A percentile compares a stretch with the other conserved stretches of the same genome.
These are phyloP conservation scores for Myxozyma melibiosi DNA, from an alignment of 805 yeast genomes.

Conservation along the genomic window DNA sequence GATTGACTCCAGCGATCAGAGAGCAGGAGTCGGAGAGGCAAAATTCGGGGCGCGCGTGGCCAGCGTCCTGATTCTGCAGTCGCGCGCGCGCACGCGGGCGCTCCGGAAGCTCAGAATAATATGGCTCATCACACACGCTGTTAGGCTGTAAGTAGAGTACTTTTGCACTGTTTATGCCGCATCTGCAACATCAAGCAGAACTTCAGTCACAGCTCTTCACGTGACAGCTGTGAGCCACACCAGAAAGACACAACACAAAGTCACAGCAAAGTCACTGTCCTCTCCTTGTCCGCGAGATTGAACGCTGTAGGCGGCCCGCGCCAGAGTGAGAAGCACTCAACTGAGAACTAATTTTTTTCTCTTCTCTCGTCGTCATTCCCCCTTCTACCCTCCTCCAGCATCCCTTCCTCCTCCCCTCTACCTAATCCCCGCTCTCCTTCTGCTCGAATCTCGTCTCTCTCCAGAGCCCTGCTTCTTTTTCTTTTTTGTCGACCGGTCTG, in stretches of 20 bases:
- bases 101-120: neutral
- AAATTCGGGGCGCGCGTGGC: no score
- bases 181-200: no score
- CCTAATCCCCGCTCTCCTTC: constrained; percentile 7
- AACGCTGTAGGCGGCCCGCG: neutral
- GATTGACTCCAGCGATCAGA: no score
- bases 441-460: neutral
- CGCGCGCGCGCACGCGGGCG: neutral
- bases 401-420: constrained; percentile 3
- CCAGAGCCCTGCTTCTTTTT: no score
- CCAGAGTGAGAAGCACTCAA: constrained; percentile 1
- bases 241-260: constrained; percentile 11
- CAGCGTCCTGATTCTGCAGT: neutral
- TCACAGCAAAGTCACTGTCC: constrained; percentile 15
- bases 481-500: no score
- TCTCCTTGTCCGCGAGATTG: constrained; percentile 7
- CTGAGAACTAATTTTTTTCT: constrained; percentile 23
- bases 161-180: neutral
- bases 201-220: neutral
- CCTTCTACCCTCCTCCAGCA: constrained; percentile 2
- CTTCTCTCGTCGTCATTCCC: constrained; percentile 11
- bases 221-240: constrained; percentile 6
- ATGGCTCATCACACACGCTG: no score
- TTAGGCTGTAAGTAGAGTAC: neutral
- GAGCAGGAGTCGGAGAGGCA: no score